phyloP scores from a whole-genome alignment of 768 basidiomycete species.

The Mycena capillaripes region DNA sequence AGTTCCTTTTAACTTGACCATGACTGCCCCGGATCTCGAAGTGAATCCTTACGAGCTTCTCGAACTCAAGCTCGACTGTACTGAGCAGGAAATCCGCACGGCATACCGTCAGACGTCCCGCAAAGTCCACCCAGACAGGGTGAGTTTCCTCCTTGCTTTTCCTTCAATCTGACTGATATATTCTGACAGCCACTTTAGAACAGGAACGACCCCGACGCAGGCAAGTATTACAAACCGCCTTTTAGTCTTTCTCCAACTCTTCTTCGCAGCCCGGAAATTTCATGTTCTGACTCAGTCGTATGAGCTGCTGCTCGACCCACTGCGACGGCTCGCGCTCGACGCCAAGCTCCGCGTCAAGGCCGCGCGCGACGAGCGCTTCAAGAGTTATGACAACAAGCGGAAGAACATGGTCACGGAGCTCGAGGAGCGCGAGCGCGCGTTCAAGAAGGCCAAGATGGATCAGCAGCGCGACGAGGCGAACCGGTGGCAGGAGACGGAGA shows the following conservation, averaged over 20 bases:
- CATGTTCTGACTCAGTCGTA: conserved; percentile 88
- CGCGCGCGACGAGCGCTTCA: conserved; percentile 79
- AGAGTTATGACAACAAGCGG: conserved; percentile 78
- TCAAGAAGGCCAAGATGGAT: conserved; percentile 78
- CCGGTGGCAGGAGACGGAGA: conserved; percentile 73
- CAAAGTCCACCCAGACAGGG: conserved; percentile 91
- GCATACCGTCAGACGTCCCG: conserved; percentile 85
- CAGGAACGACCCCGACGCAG: conserved; percentile 82
- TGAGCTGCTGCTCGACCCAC: conserved; percentile 84
- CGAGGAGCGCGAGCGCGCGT: conserved; percentile 81
- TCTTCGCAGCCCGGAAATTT: conserved; percentile 75
- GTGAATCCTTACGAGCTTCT: conserved; percentile 83
- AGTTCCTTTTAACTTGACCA: too few species aligned
- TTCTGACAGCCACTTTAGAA: conserved; percentile 62
- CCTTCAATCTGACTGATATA: conserved; percentile 28
- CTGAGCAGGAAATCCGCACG: conserved; percentile 83
- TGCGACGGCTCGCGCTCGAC: conserved; percentile 83
- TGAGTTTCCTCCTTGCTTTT: conserved; percentile 51
- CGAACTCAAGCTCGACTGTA: conserved; percentile 70
- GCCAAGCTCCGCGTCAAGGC: conserved; percentile 81
- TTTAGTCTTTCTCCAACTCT: too few species aligned
- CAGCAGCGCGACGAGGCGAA: conserved; percentile 70
- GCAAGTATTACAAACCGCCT: neutral
- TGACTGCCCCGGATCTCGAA: conserved; percentile 61
- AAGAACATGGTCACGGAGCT: conserved; percentile 83